Evolutionary conservation across 495 filamentous ascomycete species (phyloP), one percentile per base, ranked within the genome.

Genomic region (Penicillium chermesinum): DNA sequence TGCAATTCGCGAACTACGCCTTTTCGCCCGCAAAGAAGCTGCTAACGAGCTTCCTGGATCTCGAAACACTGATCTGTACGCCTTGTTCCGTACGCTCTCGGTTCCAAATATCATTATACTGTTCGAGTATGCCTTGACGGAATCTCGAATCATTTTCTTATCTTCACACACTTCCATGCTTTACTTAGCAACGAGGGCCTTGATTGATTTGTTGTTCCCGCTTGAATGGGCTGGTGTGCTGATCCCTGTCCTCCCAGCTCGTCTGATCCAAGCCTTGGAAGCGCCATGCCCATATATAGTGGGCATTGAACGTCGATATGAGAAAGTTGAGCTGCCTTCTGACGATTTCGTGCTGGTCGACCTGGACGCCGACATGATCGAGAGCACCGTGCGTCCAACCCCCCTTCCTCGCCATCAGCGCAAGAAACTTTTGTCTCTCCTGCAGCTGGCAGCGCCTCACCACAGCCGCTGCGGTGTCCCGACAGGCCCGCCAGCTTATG

Each of bases 221-320:
- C 67, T 96, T 39, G 84, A 86, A 38, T 98, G 93, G 91, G 77
- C 86, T 14, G 90, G 89, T 53, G 89, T 97, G 35, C 86, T 94
- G 54, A 96, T 97, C 46, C 91, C 91, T 8, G 80, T 97, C 33
- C 74, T 97, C 17, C 91, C 91, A 17, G 89, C 88, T 14, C 81
- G 91, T 22, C 71, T 97, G 30, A 73, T 97, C 13, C 89, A 91
- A 46, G 90, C 88, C 7, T 75, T 97, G 15, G 91, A 97, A 58
- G 93, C 93, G 1, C 93, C 93, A 14, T 97, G 93, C 52, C 93
- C 93, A 0, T 98, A 96, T 59, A 96, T 98, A 49, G 87, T 96
- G 15, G 93, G 93, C 37, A 88, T 98, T 33, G 93, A 98, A 65
- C 78, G 89, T 44, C 81, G 93, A 34, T 98, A 96, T 66, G 93